phyloP scores from a whole-genome alignment of 805 yeast genomes.

The Starmerella tilneyi region DNA sequence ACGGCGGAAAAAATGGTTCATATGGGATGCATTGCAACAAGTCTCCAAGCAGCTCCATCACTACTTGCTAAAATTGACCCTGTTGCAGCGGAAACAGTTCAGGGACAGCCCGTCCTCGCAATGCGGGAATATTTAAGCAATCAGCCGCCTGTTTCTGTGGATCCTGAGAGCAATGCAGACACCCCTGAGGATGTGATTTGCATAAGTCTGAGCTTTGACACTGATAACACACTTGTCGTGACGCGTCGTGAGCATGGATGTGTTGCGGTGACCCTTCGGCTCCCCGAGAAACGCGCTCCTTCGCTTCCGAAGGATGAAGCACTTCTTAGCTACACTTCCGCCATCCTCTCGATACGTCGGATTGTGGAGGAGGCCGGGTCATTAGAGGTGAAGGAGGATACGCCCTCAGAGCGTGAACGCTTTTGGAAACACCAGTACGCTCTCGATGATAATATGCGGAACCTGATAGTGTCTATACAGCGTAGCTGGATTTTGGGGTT shows the following conservation, averaged over 20 bases:
- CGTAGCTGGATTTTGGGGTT: conserved; percentile 71
- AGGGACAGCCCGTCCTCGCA: conserved; percentile 2
- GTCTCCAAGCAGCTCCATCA: neutral
- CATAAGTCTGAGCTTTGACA: conserved; percentile 7
- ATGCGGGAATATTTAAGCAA: neutral
- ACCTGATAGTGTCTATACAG: conserved; percentile 50
- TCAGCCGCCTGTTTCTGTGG: neutral
- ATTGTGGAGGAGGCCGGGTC: neutral
- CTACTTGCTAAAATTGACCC: neutral
- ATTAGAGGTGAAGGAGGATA: neutral
- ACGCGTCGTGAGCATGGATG: conserved; percentile 1
- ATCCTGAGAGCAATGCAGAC: neutral
- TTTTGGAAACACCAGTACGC: conserved; percentile 73
- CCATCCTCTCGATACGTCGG: neutral
- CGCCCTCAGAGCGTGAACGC: conserved; percentile 25
- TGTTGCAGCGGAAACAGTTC: neutral
- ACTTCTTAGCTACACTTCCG: neutral
- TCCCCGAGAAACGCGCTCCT: neutral
- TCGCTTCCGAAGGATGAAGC: neutral
- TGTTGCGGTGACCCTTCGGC: neutral
- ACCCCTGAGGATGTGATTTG: neutral
- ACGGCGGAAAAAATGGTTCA: neutral
- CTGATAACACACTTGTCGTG: neutral
- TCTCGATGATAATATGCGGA: conserved; percentile 48
- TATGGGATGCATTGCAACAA: neutral